Evolutionary conservation across 1,139 yeast genomes (phyloP), one percentile per base, ranked within the genome.

Genomic region (Magnusiomyces suaveolens): DNA sequence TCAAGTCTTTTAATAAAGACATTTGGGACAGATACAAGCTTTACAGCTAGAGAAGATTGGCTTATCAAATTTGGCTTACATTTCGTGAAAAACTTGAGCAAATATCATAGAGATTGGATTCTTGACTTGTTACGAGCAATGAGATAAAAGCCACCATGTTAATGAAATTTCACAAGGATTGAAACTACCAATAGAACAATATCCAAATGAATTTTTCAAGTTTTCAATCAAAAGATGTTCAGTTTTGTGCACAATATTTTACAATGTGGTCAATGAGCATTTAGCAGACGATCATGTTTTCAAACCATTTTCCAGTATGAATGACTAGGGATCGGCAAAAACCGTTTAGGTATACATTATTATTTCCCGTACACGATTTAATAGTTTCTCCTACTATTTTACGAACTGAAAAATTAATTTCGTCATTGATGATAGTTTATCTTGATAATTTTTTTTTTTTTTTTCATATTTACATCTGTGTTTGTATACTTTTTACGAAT

Each of bases 61-160:
- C 86, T 84, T 62, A 62, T 64, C n/a, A 77, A 77, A 60, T 83
- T 92, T 64, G 94, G 88, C 63, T 67, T 72, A 14, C 75, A 75
- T 24, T 87, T 92, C 64, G 75, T 87, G 72, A 87, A 84, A 25
- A 88, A 90, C 64, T 74, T 94, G 60, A 96, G 96, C 23, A 87
- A 86, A 69, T 94, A 92, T 67, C 84, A 84, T 60, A 79, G 85
- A 0, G 82, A 79, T 56, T 85, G 83, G 60, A 70, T 92, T 51
- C 80, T 88, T 82, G 98, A 94, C 67, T 72, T 92, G 55, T 71
- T 92, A 55, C 75, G 99, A 59, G 97, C 97, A 0, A 72, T 92
- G 62, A 76, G 99, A 92, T 72, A 92, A 92, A 68, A 83, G 86
- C 66, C 96, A 88, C 67, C 99, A 92, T 69, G 92, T 79, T 68